Percentiles rank a stretch among this genome's conserved stretches.
Conservation (phyloP, 1,284 basidiomycete species). For the Stereum hirsutum region DNA sequence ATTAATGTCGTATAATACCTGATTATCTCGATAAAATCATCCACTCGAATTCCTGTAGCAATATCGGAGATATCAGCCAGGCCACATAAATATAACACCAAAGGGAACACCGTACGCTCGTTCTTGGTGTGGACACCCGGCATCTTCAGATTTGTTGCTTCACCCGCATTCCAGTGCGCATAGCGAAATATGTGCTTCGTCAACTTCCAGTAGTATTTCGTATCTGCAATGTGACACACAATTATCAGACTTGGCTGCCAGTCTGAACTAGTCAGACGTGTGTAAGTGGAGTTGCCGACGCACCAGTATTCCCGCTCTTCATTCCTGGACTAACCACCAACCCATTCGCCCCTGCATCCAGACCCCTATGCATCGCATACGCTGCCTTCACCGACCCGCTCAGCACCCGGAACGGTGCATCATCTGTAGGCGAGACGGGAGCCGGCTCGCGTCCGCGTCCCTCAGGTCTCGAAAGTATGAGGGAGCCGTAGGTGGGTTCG, state of each 20-base stretch:
- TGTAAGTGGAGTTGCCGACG: no score
- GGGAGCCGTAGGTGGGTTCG: conserved; percentile 22
- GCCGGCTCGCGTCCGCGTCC: conserved; percentile 42
- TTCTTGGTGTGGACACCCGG: conserved; percentile 52
- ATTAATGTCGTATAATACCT: conserved; percentile 37
- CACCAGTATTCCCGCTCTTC: conserved; percentile 39
- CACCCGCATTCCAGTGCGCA: conserved; percentile 26
- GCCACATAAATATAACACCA: no score
- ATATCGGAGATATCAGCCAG: no score
- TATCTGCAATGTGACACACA: conserved; percentile 22
- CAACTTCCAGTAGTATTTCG: conserved; percentile 36
- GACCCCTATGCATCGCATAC: conserved; percentile 26
- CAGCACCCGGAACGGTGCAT: conserved; percentile 36
- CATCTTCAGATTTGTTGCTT: no score
- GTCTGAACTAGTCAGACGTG: no score
- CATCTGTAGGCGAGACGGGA: conserved; percentile 44
- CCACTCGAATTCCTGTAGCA: conserved; percentile 23
- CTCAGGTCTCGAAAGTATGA: conserved; percentile 34
- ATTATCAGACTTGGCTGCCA: not conserved
- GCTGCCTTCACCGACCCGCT: conserved; percentile 40
- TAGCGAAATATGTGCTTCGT: conserved; percentile 40
- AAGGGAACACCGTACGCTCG: conserved; percentile 30
- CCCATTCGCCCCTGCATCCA: conserved; percentile 18
- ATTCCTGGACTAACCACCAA: conserved; percentile 38
- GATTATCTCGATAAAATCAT: conserved; percentile 33